Percentiles rank a stretch among this genome's conserved stretches.
phyloP scores from a whole-genome alignment of 441 rosid genomes.

The Viola pubescens region DNA sequence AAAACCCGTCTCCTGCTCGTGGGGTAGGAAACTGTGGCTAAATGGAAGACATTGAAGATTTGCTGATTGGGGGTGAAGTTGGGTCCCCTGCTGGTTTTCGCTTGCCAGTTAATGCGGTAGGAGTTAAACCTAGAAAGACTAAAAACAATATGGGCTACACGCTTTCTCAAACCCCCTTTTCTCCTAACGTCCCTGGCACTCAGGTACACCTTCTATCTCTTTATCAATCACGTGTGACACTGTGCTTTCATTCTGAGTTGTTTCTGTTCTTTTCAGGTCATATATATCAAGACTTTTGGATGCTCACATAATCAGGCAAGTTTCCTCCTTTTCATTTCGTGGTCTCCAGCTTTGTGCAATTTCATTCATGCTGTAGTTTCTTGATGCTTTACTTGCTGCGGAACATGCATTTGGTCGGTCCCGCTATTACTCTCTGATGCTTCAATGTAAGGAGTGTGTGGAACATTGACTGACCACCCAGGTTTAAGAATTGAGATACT shows the following conservation, averaged over 20 bases:
- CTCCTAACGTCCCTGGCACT: slow-evolving; percentile 61
- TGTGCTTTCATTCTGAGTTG: background rate
- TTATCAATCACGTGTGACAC: background rate
- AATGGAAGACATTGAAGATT: slow-evolving; percentile 91
- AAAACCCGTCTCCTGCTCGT: too few species aligned
- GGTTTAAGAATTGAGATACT: background rate
- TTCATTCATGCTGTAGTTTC: background rate
- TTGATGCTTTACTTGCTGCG: background rate
- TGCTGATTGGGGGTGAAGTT: slow-evolving; percentile 37
- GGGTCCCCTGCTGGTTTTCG: slow-evolving; percentile 71
- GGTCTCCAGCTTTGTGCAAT: background rate
- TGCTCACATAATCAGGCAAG: slow-evolving; percentile 92
- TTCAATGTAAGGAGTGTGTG: background rate
- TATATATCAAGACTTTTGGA: slow-evolving; percentile 85
- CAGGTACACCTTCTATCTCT: slow-evolving; percentile 38
- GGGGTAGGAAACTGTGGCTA: background rate
- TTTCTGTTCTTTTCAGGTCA: slow-evolving; percentile 37
- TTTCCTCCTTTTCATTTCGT: background rate
- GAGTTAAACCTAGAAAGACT: slow-evolving; percentile 43
- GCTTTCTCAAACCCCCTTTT: slow-evolving; percentile 31
- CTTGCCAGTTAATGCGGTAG: slow-evolving; percentile 51
- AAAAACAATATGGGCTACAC: slow-evolving; percentile 20
- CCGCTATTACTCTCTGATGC: background rate
- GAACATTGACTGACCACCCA: background rate
- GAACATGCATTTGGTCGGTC: background rate